Conservation (phyloP, 1,284 basidiomycete species). For the Cutaneotrichosporon dermatis region DNA sequence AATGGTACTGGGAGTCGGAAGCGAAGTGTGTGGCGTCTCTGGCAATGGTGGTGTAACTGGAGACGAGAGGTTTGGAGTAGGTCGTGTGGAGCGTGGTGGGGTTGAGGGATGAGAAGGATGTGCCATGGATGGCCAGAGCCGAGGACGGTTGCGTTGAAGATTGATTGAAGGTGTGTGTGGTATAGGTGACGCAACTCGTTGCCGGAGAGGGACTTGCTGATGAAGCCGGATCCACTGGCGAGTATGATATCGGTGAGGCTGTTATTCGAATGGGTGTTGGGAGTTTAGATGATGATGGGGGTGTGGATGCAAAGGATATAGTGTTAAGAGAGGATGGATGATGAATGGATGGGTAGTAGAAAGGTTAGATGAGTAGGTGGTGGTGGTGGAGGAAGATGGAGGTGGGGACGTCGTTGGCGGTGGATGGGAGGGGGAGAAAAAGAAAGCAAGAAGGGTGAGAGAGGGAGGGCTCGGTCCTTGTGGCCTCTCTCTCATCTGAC, state of each 20-base stretch:
- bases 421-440: neutral
- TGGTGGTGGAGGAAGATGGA: neutral
- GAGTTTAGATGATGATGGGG: too few species aligned
- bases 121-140: slow-evolving; percentile 9
- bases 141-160: too few species aligned
- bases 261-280: too few species aligned
- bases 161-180: too few species aligned
- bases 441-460: slow-evolving; percentile 2
- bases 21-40: slow-evolving; percentile 22
- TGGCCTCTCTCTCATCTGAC: too few species aligned
- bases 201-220: too few species aligned
- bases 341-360: too few species aligned
- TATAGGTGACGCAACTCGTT: too few species aligned
- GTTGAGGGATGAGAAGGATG: slow-evolving; percentile 20
- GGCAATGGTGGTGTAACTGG: slow-evolving; percentile 27
- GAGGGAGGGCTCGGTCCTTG: neutral
- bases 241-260: too few species aligned
- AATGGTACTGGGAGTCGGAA: slow-evolving; percentile 21
- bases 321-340: too few species aligned
- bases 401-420: neutral
- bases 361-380: neutral
- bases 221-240: too few species aligned
- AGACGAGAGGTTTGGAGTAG: slow-evolving; percentile 22
- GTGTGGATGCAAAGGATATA: too few species aligned
- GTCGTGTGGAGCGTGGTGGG: slow-evolving; percentile 16